Conservation (phyloP, 2,329 filamentous ascomycete genomes). For the Pseudodiploospora longispora region DNA sequence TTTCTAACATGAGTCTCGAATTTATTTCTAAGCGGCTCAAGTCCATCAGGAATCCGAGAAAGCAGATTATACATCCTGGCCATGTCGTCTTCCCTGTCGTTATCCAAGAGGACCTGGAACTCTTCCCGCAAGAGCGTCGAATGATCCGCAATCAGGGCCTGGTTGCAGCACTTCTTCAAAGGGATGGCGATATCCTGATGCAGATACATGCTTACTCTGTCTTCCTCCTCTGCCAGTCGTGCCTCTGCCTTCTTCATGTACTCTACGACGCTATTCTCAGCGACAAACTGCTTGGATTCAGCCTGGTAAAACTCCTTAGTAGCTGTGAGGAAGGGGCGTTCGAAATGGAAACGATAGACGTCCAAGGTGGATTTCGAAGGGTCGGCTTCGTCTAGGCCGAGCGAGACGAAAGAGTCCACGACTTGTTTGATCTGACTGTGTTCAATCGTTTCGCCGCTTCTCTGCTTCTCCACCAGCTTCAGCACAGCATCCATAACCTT, state of each 20-base stretch:
- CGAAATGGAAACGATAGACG: slow-evolving; percentile 88
- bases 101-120: slow-evolving; percentile 88
- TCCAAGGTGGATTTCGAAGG: slow-evolving; percentile 90
- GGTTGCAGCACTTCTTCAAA: slow-evolving; percentile 80
- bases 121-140: slow-evolving; percentile 82
- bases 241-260: slow-evolving; percentile 99
- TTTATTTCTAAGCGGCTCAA: slow-evolving; percentile 76
- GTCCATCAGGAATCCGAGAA: slow-evolving; percentile 78
- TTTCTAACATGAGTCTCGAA: slow-evolving; percentile 93
- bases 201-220: slow-evolving; percentile 84
- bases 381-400: slow-evolving; percentile 89
- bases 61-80: slow-evolving; percentile 92
- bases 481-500: slow-evolving; percentile 95
- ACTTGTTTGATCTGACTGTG: slow-evolving; percentile 95
- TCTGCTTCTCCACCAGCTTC: slow-evolving; percentile 92
- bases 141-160: slow-evolving; percentile 83
- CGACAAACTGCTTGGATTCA: slow-evolving; percentile 89
- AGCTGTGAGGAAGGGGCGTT: slow-evolving; percentile 80
- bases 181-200: slow-evolving; percentile 80
- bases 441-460: slow-evolving; percentile 96
- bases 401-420: slow-evolving; percentile 90
- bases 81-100: slow-evolving; percentile 92
- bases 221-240: slow-evolving; percentile 85
- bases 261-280: slow-evolving; percentile 94
- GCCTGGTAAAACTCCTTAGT: slow-evolving; percentile 81